Base-by-base conservation (phyloP, 2,329 filamentous ascomycete genomes). In the Talaromyces marneffei region DNA sequence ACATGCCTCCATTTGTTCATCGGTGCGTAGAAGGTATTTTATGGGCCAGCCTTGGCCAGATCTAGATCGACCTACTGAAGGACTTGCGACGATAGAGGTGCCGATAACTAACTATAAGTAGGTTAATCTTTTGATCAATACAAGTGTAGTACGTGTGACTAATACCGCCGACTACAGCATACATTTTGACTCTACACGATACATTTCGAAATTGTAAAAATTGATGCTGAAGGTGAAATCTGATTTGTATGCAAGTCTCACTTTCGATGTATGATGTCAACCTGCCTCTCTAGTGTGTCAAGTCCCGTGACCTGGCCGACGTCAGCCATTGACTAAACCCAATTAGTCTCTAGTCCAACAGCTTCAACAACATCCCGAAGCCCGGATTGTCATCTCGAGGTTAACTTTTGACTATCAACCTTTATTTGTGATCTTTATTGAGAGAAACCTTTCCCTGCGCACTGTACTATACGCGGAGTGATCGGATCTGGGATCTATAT, bases 211-310 rank as follows among this genome's bases (percentile, higher is more conserved):
- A 4, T 8, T n/a, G n/a, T n/a, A n/a, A n/a, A n/a, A n/a, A n/a
- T n/a, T n/a, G n/a, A n/a, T n/a, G n/a, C n/a, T n/a, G n/a, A n/a
- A n/a, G n/a, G n/a, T n/a, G n/a, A n/a, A n/a, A n/a, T n/a, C n/a
- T 12, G 27, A 29, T 18, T 18, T 31, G n/a, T 27, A 10, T 7
- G 12, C 27, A 27, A 46, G 40, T 46, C 25, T 12, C 20, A 18
- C n/a, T 56, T 52, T 33, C 33, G 33, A 39, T 55, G 52, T 55
- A 55, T 60, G 58, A 60, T 60, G 58, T 60, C 58, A 60, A 33
- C 58, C 50, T 55, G 42, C 58, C 58, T 60, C 53, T 35, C 37
- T 53, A 42, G 58, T 33, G 54, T 42, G 16, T 23, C 16, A n/a
- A 18, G 37, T 60, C 48, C 40, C 58, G 58, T 54, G 52, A 55